These are phyloP conservation scores for Ogataea hybrid DNA, from an alignment of 1,139 yeast genomes.

Conservation along the genomic window DNA sequence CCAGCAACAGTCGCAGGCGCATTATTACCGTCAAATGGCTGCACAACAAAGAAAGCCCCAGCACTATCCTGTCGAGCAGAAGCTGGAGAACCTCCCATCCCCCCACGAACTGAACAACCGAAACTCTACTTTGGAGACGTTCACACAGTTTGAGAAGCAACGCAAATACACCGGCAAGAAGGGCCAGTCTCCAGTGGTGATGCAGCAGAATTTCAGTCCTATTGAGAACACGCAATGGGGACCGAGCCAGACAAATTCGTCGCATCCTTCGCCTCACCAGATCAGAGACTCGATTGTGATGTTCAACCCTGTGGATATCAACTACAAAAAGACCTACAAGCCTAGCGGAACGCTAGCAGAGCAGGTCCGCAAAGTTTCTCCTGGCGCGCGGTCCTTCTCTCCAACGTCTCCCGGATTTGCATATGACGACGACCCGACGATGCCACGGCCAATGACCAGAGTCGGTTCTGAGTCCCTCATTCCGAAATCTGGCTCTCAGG, in stretches of 20 bases:
- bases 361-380: constrained; percentile 26
- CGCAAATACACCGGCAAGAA: constrained; percentile 24
- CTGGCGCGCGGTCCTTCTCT: constrained; percentile 12
- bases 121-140: constrained; percentile 33
- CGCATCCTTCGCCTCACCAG: constrained; percentile 40
- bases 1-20: constrained; percentile 26
- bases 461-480: constrained; percentile 32
- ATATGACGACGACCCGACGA: constrained; percentile 10
- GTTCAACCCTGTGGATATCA: constrained; percentile 71
- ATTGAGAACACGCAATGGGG: constrained; percentile 47
- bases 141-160: constrained; percentile 30
- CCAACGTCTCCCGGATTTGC: constrained; percentile 14
- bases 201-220: constrained; percentile 44
- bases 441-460: constrained; percentile 29
- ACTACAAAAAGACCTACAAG: constrained; percentile 52
- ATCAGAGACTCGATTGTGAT: constrained; percentile 70
- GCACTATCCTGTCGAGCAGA: constrained; percentile 18
- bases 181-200: constrained; percentile 21
- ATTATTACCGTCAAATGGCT: constrained; percentile 24
- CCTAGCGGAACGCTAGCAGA: constrained; percentile 60
- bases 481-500: constrained; percentile 31
- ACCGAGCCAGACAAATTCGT: constrained; percentile 36
- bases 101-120: constrained; percentile 34
- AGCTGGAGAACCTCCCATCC: constrained; percentile 31
- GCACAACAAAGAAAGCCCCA: constrained; percentile 10